phyloP scores from a whole-genome alignment of 306 rosid species.

The Calophaca sinica region DNA sequence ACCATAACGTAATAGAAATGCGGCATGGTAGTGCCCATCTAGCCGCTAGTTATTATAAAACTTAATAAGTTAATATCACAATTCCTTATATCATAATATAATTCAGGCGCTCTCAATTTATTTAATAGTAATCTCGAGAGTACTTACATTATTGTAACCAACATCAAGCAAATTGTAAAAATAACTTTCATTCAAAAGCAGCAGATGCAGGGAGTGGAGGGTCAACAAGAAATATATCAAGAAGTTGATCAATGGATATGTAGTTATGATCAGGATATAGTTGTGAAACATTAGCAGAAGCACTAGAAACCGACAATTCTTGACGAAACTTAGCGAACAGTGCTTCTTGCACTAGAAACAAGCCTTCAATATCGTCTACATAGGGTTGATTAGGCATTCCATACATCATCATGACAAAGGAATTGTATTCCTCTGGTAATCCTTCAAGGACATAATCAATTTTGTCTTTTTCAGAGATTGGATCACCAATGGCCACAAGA shows the following conservation, averaged over 20 bases:
- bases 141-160: not conserved
- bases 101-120: not conserved
- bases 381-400: too few relatives aligned
- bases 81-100: not conserved
- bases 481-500: not conserved
- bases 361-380: too few relatives aligned
- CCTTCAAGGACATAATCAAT: not conserved
- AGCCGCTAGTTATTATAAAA: too few relatives aligned
- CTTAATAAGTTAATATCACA: too few relatives aligned
- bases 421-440: not conserved
- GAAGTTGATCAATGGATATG: conserved; percentile 51
- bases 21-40: not conserved
- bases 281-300: conserved; percentile 5
- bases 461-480: not conserved
- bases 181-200: conserved; percentile 45
- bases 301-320: too few relatives aligned
- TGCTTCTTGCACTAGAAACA: too few relatives aligned
- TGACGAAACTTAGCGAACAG: too few relatives aligned
- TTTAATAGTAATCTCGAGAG: not conserved
- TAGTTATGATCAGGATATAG: conserved; percentile 48
- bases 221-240: conserved; percentile 51
- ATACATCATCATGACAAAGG: not conserved
- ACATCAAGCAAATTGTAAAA: not conserved
- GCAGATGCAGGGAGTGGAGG: conserved; percentile 48
- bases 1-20: too few relatives aligned